These are phyloP conservation scores for Amanita phalloides DNA, from an alignment of 768 basidiomycete genomes.

Conservation along the genomic window DNA sequence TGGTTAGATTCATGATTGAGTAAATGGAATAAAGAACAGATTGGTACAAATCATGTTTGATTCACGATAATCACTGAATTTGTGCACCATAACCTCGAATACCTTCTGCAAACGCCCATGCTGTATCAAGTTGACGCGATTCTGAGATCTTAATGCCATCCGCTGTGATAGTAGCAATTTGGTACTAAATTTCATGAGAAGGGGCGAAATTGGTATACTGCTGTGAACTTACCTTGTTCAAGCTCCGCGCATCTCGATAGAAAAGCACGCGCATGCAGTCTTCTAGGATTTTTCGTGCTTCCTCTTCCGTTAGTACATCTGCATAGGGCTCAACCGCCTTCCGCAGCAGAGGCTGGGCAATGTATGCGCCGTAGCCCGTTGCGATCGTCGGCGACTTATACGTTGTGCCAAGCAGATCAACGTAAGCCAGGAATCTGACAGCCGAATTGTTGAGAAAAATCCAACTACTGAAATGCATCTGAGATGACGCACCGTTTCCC, in stretches of 20 bases:
- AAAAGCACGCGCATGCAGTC: constrained; percentile 89
- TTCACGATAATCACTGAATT: constrained; percentile 42
- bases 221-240: constrained; percentile 68
- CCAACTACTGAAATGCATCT: background rate
- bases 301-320: constrained; percentile 62
- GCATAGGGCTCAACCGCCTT: constrained; percentile 83
- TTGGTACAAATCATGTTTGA: background rate
- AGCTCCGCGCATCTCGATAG: constrained; percentile 91
- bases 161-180: constrained; percentile 84
- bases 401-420: constrained; percentile 94
- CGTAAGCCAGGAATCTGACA: constrained; percentile 80
- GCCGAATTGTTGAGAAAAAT: background rate
- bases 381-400: constrained; percentile 90
- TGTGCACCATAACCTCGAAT: constrained; percentile 88
- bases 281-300: constrained; percentile 70
- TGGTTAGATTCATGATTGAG: too few relatives aligned
- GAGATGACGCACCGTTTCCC: constrained; percentile 52
- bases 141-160: constrained; percentile 74
- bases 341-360: constrained; percentile 88
- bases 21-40: background rate
- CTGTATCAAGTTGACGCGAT: constrained; percentile 61
- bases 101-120: constrained; percentile 89
- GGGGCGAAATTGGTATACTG: background rate
- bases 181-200: constrained; percentile 49
- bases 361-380: constrained; percentile 88